Base-by-base conservation (phyloP, 768 basidiomycete genomes). In the Lactifluus subvellereus region DNA sequence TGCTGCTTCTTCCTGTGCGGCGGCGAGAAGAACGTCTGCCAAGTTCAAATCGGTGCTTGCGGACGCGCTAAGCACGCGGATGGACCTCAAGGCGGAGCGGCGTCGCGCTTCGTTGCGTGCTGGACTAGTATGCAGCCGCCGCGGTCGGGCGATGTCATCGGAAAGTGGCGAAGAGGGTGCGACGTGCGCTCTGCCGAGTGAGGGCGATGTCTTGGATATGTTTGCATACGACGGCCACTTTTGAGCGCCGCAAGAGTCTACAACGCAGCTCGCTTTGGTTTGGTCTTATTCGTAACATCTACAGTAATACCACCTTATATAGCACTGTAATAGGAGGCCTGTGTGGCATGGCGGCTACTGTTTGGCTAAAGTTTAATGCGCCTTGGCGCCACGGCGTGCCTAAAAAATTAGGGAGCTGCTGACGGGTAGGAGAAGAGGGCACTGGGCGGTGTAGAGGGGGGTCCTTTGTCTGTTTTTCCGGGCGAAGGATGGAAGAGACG, bases 121-220 rank as follows among this genome's bases (percentile, higher is more conserved):
- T 20, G n/a, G 13, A 10, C 4, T 48, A 4, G 22, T 6, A 6
- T 14, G 7, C 16, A 27, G 45, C 22, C 10, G 14, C 2, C 42
- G 10, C 2, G 40, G n/a, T 2, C 32, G 33, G 20, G 38, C 40
- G 13, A 18, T 3, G 11, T 50, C 57, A 22, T 32, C 18, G 16
- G 52, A 47, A 47, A 22, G 20, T 1, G 43, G 35, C 20, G 47
- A 43, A 7, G 58, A 55, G 18, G 38, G 30, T 16, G 27, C 30
- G 9, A 14, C 4, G 0, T 4, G 42, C 13, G 20, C 54, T 37
- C 48, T 56, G 22, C 48, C 48, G 16, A 64, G 63, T 14, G 63
- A 64, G 7, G 54, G 54, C 40, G 63, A 64, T 56, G 58, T 56
- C 18, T 56, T 64, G 59, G 63, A 64, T 43, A 50, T 64, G 59